These are phyloP conservation scores for Calonectria ilicicola DNA, from an alignment of 2,329 filamentous ascomycete genomes.

Conservation along the genomic window DNA sequence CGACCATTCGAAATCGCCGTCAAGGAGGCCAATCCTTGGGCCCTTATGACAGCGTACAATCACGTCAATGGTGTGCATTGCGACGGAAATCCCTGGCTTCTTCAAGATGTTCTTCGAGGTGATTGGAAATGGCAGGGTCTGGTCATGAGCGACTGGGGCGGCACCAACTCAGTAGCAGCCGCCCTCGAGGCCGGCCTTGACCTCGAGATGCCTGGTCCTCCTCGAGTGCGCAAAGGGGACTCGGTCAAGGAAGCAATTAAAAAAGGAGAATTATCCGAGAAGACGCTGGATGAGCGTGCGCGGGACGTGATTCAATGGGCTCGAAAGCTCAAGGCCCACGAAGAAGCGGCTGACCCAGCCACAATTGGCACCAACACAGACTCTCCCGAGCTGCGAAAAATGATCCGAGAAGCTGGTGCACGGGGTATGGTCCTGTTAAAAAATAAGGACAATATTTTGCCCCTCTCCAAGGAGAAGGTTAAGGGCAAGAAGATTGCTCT, in stretches of 20 bases:
- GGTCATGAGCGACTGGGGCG: background rate
- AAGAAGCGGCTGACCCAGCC: background rate
- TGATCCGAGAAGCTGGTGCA: background rate
- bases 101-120: background rate
- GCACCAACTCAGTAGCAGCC: background rate
- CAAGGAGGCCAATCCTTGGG: conserved; percentile 55
- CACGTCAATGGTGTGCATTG: background rate
- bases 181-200: background rate
- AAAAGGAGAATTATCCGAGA: background rate
- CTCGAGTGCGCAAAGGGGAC: background rate
- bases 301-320: background rate
- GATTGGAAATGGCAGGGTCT: background rate
- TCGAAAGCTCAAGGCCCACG: background rate
- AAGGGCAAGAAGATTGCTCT: conserved; percentile 44
- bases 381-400: background rate
- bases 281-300: background rate
- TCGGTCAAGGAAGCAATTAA: background rate
- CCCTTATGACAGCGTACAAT: conserved; percentile 61
- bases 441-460: background rate
- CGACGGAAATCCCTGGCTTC: background rate
- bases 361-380: background rate
- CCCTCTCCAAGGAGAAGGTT: background rate
- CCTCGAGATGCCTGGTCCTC: background rate
- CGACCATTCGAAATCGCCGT: conserved; percentile 59
- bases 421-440: background rate